phyloP scores from a whole-genome alignment of 305 asterid species.

The Vinca major region DNA sequence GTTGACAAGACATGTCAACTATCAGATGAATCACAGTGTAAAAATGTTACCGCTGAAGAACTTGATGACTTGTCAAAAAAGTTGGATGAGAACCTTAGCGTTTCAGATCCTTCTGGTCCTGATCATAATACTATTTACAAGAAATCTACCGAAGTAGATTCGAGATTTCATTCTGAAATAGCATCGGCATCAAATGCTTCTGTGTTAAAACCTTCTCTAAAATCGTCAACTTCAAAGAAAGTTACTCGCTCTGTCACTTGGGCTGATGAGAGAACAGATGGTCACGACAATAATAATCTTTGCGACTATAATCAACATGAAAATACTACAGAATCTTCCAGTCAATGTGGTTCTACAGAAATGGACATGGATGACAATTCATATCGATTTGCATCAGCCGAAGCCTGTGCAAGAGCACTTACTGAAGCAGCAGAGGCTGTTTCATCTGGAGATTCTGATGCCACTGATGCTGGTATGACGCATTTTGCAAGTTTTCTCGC shows the following conservation, averaged over 20 bases:
- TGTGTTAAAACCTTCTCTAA: conserved; percentile 55
- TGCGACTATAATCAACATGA: conserved; percentile 29
- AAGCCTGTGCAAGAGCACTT: conserved; percentile 72
- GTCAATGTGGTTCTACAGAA: conserved; percentile 19
- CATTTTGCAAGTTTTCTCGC: conserved; percentile 7
- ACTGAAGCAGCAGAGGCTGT: conserved; percentile 71
- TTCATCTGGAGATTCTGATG: conserved; percentile 52
- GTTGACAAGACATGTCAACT: conserved; percentile 24
- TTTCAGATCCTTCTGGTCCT: conserved; percentile 27
- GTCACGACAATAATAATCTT: conserved; percentile 28
- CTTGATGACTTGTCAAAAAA: conserved; percentile 16
- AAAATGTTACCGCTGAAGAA: conserved; percentile 18
- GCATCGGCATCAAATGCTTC: conserved; percentile 25
- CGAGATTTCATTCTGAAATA: conserved; percentile 17
- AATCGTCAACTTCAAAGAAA: conserved; percentile 47
- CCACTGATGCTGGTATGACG: conserved; percentile 58
- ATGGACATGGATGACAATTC: conserved; percentile 33
- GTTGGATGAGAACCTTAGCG: conserved; percentile 17
- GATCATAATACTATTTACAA: conserved; percentile 14
- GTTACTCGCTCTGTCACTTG: conserved; percentile 49
- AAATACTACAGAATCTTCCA: conserved; percentile 22
- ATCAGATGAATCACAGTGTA: conserved; percentile 15
- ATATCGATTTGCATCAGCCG: conserved; percentile 57
- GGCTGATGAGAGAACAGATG: conserved; percentile 60
- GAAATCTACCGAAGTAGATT: conserved; percentile 18